These are phyloP conservation scores for Flaveria bidentis DNA, from an alignment of 129 eudicot genomes.

Conservation along the genomic window DNA sequence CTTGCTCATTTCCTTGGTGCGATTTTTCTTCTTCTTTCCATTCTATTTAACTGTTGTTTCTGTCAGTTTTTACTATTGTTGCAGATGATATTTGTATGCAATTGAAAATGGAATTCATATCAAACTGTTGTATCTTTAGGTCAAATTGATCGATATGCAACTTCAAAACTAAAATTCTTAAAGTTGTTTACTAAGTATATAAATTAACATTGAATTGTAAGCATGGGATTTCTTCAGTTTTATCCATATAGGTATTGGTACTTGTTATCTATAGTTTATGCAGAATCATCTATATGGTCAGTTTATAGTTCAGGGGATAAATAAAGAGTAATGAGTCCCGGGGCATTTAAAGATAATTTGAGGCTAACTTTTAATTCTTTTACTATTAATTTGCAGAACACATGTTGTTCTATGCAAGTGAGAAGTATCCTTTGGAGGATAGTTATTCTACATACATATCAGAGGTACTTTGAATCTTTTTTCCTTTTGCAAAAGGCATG, in stretches of 20 bases:
- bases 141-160: background rate
- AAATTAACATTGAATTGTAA: background rate
- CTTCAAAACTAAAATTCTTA: background rate
- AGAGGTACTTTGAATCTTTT: constrained; percentile 52
- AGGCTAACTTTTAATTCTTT: too few relatives aligned
- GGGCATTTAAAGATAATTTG: too few relatives aligned
- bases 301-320: constrained; percentile 4
- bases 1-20: constrained; percentile 97
- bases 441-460: constrained; percentile 89
- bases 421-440: constrained; percentile 95
- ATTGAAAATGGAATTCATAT: background rate
- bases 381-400: constrained; percentile 64
- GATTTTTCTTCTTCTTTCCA: constrained; percentile 8
- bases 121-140: constrained; percentile 14
- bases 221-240: too few relatives aligned
- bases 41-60: background rate
- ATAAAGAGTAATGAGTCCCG: background rate
- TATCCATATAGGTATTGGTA: background rate
- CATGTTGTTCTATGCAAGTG: constrained; percentile 98
- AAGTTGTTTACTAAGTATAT: background rate
- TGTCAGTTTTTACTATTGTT: background rate
- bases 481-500: background rate
- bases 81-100: constrained; percentile 4
- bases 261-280: constrained; percentile 17
- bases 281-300: constrained; percentile 3